Conservation (phyloP, 2,329 filamentous ascomycete species). For the Penicillium psychrosexuale region DNA sequence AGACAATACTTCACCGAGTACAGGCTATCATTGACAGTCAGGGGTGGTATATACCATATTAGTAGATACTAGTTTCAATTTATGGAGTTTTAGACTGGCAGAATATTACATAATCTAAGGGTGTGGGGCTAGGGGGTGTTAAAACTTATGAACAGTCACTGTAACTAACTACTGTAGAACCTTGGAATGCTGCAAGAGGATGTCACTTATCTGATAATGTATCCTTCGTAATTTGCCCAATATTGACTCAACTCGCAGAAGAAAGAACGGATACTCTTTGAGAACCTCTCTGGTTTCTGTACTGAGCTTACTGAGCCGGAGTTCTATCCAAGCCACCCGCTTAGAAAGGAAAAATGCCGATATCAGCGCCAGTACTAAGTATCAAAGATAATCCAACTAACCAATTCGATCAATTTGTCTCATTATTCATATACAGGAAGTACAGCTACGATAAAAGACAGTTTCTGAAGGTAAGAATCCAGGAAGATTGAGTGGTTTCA, state of each 20-base stretch:
- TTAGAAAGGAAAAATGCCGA: background rate
- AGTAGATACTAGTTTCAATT: no score
- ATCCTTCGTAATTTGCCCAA: background rate
- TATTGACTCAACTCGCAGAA: background rate
- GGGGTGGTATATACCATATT: no score
- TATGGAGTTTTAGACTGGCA: no score
- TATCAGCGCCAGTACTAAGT: background rate
- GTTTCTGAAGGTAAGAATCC: background rate
- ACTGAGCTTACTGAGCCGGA: background rate
- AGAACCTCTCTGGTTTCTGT: background rate
- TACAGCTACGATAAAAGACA: background rate
- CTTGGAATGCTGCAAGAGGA: background rate
- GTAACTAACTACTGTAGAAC: no score
- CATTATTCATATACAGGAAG: background rate
- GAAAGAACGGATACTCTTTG: constrained; percentile 1
- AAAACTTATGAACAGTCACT: no score
- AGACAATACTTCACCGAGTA: no score
- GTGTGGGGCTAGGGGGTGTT: no score
- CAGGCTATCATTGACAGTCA: no score
- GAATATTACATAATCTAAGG: no score
- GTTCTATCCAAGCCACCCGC: background rate
- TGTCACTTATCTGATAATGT: background rate
- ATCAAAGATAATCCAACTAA: background rate
- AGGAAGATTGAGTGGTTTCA: no score
- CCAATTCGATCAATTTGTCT: background rate